These are phyloP conservation scores for Neohortaea acidophila DNA, from an alignment of 495 filamentous ascomycete species.

Conservation along the genomic window DNA sequence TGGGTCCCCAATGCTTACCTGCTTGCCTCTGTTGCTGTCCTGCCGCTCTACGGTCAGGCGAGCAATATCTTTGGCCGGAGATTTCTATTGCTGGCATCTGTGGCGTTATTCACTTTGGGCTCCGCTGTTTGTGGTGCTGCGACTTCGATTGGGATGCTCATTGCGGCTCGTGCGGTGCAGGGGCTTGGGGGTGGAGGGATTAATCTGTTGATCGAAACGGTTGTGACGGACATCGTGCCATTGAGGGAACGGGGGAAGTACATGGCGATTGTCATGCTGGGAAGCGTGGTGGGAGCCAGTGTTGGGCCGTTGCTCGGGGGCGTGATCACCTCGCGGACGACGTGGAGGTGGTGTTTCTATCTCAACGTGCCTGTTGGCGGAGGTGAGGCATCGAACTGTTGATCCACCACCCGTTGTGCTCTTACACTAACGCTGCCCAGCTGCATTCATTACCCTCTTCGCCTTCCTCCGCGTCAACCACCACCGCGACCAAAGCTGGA, in stretches of 20 bases:
- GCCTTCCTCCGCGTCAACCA: constrained; percentile 10
- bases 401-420: too few relatives aligned
- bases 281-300: constrained; percentile 21
- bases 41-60: constrained; percentile 15
- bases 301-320: constrained; percentile 30
- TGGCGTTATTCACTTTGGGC: constrained; percentile 12
- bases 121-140: constrained; percentile 11
- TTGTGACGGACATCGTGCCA: constrained; percentile 30
- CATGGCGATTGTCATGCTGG: constrained; percentile 20
- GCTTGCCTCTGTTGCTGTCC: constrained; percentile 19
- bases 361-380: constrained; percentile 14
- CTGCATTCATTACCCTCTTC: constrained; percentile 6
- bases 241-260: constrained; percentile 27
- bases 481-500: constrained; percentile 7
- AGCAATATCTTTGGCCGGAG: constrained; percentile 17
- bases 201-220: constrained; percentile 22
- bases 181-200: constrained; percentile 14
- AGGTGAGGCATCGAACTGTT: too few relatives aligned
- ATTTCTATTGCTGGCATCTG: constrained; percentile 4
- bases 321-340: constrained; percentile 15
- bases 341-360: constrained; percentile 22
- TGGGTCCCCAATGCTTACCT: constrained; percentile 32
- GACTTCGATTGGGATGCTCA: constrained; percentile 6
- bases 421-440: too few relatives aligned
- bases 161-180: constrained; percentile 17